Conservation (phyloP, 2,329 filamentous ascomycete species). For the Aspergillus aculeatus region DNA sequence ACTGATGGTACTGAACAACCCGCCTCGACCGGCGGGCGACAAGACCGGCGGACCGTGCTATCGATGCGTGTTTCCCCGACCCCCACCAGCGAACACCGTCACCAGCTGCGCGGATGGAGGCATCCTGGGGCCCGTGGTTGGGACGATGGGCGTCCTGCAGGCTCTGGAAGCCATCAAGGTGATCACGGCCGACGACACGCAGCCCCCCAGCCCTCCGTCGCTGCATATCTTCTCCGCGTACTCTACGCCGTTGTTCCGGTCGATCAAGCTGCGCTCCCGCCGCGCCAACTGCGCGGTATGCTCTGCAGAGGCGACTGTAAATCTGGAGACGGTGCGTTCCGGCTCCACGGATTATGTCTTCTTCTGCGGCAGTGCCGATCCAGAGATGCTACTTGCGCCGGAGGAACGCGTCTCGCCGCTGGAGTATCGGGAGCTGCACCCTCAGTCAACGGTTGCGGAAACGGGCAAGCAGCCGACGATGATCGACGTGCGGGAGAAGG, state of each 20-base stretch:
- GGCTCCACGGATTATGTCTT: constrained; percentile 77
- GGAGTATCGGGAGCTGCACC: constrained; percentile 52
- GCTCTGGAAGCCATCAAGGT: constrained; percentile 86
- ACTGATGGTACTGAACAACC: constrained; percentile 82
- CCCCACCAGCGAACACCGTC: constrained; percentile 79
- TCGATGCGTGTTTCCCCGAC: constrained; percentile 84
- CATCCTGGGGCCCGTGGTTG: constrained; percentile 87
- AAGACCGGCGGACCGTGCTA: constrained; percentile 77
- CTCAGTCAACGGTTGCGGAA: constrained; percentile 7
- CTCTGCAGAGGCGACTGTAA: constrained; percentile 62
- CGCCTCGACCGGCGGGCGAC: constrained; percentile 61
- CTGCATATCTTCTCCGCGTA: constrained; percentile 47
- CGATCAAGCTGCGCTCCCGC: constrained; percentile 69
- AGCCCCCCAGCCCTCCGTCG: constrained; percentile 29
- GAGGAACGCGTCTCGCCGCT: constrained; percentile 67
- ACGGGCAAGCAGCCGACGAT: constrained; percentile 53
- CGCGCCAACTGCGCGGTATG: constrained; percentile 75
- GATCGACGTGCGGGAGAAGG: constrained; percentile 79
- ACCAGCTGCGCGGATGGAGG: constrained; percentile 89
- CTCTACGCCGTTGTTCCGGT: constrained; percentile 60
- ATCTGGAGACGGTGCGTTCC: constrained; percentile 58
- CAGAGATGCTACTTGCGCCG: constrained; percentile 57
- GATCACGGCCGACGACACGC: constrained; percentile 50
- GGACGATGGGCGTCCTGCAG: constrained; percentile 88
- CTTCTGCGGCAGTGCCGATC: constrained; percentile 70